Evolutionary conservation across 2,329 filamentous ascomycete species (phyloP).

Genomic region (Aspergillus flavus): DNA sequence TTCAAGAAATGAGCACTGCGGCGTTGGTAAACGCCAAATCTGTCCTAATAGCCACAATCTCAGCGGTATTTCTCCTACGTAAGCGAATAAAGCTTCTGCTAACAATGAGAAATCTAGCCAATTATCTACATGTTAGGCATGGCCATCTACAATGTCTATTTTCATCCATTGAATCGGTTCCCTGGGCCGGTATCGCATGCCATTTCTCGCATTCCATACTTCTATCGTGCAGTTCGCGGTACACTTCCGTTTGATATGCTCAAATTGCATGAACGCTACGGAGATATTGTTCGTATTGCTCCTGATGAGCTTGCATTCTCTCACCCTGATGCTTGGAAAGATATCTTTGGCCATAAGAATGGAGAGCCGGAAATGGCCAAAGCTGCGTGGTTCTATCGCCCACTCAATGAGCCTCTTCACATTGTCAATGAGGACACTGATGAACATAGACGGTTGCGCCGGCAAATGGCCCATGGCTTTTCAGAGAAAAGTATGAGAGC

Average conservation of each 20-base stretch:
- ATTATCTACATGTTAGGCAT: too few relatives aligned
- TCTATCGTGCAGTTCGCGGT: slow-evolving; percentile 18
- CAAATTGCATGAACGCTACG: slow-evolving; percentile 31
- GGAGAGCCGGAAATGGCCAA: slow-evolving; percentile 27
- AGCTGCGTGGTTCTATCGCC: slow-evolving; percentile 19
- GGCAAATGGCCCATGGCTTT: slow-evolving; percentile 40
- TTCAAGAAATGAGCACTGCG: too few relatives aligned
- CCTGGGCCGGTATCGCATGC: slow-evolving; percentile 30
- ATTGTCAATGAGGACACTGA: slow-evolving; percentile 21
- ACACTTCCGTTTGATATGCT: slow-evolving; percentile 6
- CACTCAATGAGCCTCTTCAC: slow-evolving; percentile 1
- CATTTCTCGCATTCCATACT: slow-evolving; percentile 27
- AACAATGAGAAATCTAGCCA: too few relatives aligned
- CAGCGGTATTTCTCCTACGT: too few relatives aligned
- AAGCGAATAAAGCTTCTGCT: too few relatives aligned
- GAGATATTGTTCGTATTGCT: slow-evolving; percentile 31
- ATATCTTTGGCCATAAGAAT: slow-evolving; percentile 28
- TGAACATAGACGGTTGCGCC: slow-evolving; percentile 28
- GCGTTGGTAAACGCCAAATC: too few relatives aligned
- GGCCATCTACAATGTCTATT: slow-evolving; percentile 30
- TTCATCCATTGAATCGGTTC: slow-evolving; percentile 33
- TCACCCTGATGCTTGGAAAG: slow-evolving; percentile 28
- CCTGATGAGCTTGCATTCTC: slow-evolving; percentile 33
- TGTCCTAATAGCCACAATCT: too few relatives aligned
- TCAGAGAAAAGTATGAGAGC: slow-evolving; percentile 41